Evolutionary conservation across 345 rosid species (phyloP).

Genomic region (Eucalyptus sp.): DNA sequence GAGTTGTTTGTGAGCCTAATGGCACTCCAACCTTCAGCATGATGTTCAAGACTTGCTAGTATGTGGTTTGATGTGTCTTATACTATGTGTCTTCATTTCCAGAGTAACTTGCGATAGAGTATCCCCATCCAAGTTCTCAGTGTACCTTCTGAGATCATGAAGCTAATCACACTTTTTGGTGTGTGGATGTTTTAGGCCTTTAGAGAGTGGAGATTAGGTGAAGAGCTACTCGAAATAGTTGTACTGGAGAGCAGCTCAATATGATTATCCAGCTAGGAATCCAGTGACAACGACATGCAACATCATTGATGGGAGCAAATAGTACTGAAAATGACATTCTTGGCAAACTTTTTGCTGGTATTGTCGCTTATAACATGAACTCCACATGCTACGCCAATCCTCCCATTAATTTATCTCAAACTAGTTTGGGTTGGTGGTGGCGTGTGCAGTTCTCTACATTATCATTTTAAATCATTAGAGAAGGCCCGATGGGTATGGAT

Average conservation of each 20-base stretch:
- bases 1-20: constrained; percentile 24
- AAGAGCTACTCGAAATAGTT: constrained; percentile 1
- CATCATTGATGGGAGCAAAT: constrained; percentile 13
- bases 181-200: constrained; percentile 7
- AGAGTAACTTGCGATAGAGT: not conserved
- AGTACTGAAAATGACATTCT: not conserved
- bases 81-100: not conserved
- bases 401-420: not conserved
- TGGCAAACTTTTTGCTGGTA: constrained; percentile 12
- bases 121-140: not conserved
- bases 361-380: not conserved
- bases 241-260: constrained; percentile 31
- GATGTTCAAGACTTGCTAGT: constrained; percentile 63
- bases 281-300: constrained; percentile 9
- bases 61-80: not conserved
- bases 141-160: not conserved
- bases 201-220: constrained; percentile 1
- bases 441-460: constrained; percentile 14
- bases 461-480: not conserved
- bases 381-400: constrained; percentile 2
- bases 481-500: not conserved
- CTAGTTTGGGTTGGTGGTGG: constrained; percentile 17
- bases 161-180: not conserved
- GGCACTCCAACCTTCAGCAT: constrained; percentile 42
- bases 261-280: constrained; percentile 9